Conservation (phyloP, 2,329 filamentous ascomycete genomes). For the Amesomyces nigricolor region DNA sequence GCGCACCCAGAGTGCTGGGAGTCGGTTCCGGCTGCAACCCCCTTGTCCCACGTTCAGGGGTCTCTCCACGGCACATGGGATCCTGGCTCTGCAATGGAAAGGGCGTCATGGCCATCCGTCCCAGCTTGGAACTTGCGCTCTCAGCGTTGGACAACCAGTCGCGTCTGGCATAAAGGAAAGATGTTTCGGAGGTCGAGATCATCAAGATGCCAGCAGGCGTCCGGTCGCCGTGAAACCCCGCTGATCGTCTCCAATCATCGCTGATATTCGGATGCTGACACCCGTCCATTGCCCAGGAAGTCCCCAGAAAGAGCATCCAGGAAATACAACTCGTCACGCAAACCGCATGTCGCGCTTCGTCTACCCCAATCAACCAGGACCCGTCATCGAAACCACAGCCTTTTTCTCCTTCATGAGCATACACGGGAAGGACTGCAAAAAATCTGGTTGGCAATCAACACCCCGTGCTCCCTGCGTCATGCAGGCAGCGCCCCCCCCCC, state of each 20-base stretch:
- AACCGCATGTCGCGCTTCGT: too few species aligned
- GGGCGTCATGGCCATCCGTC: not conserved
- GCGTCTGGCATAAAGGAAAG: too few species aligned
- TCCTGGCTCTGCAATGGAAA: slow-evolving; percentile 8
- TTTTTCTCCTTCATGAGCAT: not conserved
- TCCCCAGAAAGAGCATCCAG: too few species aligned
- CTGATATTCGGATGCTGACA: too few species aligned
- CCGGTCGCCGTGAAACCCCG: too few species aligned
- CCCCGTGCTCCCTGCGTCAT: slow-evolving; percentile 7
- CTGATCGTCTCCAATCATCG: too few species aligned
- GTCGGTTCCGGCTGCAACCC: slow-evolving; percentile 11
- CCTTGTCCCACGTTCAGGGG: not conserved
- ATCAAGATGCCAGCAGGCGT: too few species aligned
- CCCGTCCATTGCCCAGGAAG: too few species aligned
- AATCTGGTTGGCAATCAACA: slow-evolving; percentile 1
- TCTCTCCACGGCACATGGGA: not conserved
- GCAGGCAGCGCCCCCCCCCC: slow-evolving; percentile 1
- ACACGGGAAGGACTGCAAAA: not conserved
- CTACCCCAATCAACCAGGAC: too few species aligned
- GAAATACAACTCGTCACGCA: too few species aligned
- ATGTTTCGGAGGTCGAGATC: too few species aligned
- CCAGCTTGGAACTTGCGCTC: not conserved
- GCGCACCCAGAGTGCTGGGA: slow-evolving; percentile 21
- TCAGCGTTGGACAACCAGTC: too few species aligned
- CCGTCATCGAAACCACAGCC: not conserved